phyloP scores from a whole-genome alignment of 148 eudicot species.

The Amaranthus palmeri region DNA sequence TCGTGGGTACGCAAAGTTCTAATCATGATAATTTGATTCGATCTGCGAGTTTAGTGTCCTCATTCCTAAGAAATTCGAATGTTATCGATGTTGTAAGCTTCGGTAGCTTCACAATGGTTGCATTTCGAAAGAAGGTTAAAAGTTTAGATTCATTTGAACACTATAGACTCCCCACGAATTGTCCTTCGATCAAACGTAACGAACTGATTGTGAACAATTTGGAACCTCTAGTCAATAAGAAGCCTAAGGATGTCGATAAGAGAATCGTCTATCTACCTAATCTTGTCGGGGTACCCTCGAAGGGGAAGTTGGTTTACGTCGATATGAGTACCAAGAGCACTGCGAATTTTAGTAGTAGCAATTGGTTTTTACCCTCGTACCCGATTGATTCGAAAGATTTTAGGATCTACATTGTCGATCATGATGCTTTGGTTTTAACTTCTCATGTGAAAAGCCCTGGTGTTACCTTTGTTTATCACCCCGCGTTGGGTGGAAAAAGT shows the following conservation, averaged over 20 bases:
- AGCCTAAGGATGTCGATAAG: conserved; percentile 6
- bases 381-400: conserved; percentile 46
- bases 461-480: conserved; percentile 71
- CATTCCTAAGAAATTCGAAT: conserved; percentile 55
- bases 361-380: conserved; percentile 50
- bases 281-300: conserved; percentile 43
- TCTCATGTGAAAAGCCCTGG: conserved; percentile 75
- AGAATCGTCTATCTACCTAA: conserved; percentile 46
- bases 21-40: conserved; percentile 51
- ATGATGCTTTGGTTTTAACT: conserved; percentile 51
- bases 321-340: conserved; percentile 62
- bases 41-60: conserved; percentile 52
- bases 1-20: conserved; percentile 37
- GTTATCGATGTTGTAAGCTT: conserved; percentile 53
- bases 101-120: conserved; percentile 44
- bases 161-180: conserved; percentile 50
- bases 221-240: conserved; percentile 46
- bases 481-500: conserved; percentile 42
- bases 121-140: conserved; percentile 49
- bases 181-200: conserved; percentile 51
- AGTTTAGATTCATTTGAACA: conserved; percentile 35
- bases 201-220: conserved; percentile 44
- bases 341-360: conserved; percentile 39
- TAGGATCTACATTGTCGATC: conserved; percentile 56
- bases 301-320: conserved; percentile 58